These are phyloP conservation scores for Botryosphaeria dothidea DNA, from an alignment of 2,329 filamentous ascomycete genomes.

Conservation along the genomic window DNA sequence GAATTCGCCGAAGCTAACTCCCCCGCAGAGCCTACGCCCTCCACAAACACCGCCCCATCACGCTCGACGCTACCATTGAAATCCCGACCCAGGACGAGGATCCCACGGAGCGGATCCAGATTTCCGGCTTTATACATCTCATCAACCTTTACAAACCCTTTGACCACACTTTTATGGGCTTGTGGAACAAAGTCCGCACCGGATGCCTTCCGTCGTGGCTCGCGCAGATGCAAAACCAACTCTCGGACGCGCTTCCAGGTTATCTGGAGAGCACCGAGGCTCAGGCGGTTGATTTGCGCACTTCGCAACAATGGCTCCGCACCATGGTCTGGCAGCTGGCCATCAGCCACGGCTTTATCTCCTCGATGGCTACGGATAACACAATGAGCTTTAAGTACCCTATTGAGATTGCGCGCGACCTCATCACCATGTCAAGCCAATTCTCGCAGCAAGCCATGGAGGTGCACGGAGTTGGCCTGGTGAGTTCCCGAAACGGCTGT, in stretches of 20 bases:
- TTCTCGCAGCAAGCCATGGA: conserved; percentile 75
- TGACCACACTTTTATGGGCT: conserved; percentile 62
- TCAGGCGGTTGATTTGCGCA: conserved; percentile 68
- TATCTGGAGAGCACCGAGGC: conserved; percentile 63
- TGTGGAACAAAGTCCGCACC: conserved; percentile 62
- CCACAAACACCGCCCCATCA: conserved; percentile 63
- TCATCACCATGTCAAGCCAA: conserved; percentile 65
- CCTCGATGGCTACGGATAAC: conserved; percentile 58
- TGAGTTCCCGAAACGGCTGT: conserved; percentile 44
- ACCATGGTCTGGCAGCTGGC: conserved; percentile 74
- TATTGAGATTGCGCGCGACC: conserved; percentile 61
- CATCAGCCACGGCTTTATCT: conserved; percentile 65
- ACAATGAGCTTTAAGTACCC: conserved; percentile 65
- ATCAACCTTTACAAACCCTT: conserved; percentile 64
- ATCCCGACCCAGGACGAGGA: conserved; percentile 53
- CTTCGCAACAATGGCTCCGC: conserved; percentile 70
- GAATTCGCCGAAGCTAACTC: conserved; percentile 19
- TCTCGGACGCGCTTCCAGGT: conserved; percentile 54
- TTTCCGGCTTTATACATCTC: conserved; percentile 61
- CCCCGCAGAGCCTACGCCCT: conserved; percentile 61
- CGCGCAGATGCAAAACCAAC: conserved; percentile 50
- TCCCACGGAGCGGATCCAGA: conserved; percentile 55
- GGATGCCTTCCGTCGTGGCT: conserved; percentile 50
- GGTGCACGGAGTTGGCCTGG: conserved; percentile 71
- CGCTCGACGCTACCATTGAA: conserved; percentile 60